Conservation (phyloP, 805 yeast species). For the Blastobotrys terrestris region DNA sequence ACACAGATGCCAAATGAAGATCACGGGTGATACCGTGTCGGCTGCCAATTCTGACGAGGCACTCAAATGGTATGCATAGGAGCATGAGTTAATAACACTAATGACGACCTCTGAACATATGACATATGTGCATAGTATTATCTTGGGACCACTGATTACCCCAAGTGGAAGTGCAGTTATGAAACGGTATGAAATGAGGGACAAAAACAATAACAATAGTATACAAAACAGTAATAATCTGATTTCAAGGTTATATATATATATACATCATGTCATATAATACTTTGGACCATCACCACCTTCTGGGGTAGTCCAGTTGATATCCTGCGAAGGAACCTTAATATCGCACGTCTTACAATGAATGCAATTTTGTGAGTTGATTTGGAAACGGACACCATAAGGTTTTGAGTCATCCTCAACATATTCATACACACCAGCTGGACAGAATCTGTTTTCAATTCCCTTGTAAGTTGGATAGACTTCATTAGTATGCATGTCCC, state of each 20-base stretch:
- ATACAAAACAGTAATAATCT: too few relatives aligned
- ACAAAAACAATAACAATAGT: too few relatives aligned
- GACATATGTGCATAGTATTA: too few relatives aligned
- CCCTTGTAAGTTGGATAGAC: conserved; percentile 79
- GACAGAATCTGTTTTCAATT: conserved; percentile 87
- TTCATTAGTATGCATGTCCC: conserved; percentile 55
- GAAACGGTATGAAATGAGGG: too few relatives aligned
- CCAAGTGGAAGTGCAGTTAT: too few relatives aligned
- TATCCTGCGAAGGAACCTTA: conserved; percentile 91
- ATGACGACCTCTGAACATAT: too few relatives aligned
- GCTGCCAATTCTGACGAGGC: too few relatives aligned
- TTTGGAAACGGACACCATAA: conserved; percentile 76
- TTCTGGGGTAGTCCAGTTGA: conserved; percentile 95
- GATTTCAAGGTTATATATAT: background rate
- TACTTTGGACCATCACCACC: conserved; percentile 99
- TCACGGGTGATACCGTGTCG: too few relatives aligned
- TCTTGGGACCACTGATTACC: too few relatives aligned
- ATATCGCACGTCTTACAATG: conserved; percentile 99
- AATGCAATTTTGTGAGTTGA: conserved; percentile 94
- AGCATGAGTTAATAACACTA: too few relatives aligned
- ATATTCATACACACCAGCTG: conserved; percentile 98
- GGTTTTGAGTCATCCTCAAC: conserved; percentile 53
- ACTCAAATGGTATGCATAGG: too few relatives aligned
- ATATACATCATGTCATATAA: conserved; percentile 53
- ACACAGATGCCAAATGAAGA: too few relatives aligned